Evolutionary conservation across 2,329 filamentous ascomycete genomes (phyloP), one percentile per base, ranked within the genome.

Genomic region (Diaporthe nobilis): DNA sequence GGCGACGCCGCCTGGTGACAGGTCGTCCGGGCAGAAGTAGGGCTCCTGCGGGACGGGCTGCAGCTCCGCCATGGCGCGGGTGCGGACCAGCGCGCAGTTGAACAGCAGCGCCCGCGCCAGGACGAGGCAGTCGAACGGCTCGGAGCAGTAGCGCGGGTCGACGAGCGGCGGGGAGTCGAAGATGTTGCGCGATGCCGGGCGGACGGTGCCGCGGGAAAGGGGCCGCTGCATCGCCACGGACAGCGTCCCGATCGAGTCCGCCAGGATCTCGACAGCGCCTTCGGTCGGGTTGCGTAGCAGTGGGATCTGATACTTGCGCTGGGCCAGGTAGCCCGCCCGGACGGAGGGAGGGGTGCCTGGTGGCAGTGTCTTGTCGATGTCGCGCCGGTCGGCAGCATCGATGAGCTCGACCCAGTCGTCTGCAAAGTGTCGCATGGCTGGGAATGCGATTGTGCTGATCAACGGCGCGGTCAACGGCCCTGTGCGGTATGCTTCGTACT

Each of bases 121-220:
- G 3, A 88, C 85, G 42, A 85, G 79, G 8, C 89, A 82, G 77
- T 90, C 88, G 20, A 85, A 81, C 31, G 87, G 86, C 9, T 85
- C 82, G 61, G 85, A 81, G 86, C 82, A 88, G 80, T 86, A 89
- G 75, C 87, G 86, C 81, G 88, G 89, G 75, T 85, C 82, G 76
- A 91, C 89, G n/a, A 86, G 80, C 0, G 90, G 89, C 20, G 85
- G 84, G 25, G 28, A 3, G 63, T 90, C 88, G 25, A 80, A 68
- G 15, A 80, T 72, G 79, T 90, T 85, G 0, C 85, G 81, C 0
- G 88, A 90, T 37, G 83, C 83, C 6, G 91, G 86, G 0, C 81
- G 85, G 17, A 92, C 88, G 1, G 85, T 87, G n/a, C 90, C 90
- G 37, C 80, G 77, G 49, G 78, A 79, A 34, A 81, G 75, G 5